Percentiles rank a stretch among this genome's conserved stretches.
Conservation (phyloP, 2,329 filamentous ascomycete genomes). For the Alternaria novae-zelandiae region DNA sequence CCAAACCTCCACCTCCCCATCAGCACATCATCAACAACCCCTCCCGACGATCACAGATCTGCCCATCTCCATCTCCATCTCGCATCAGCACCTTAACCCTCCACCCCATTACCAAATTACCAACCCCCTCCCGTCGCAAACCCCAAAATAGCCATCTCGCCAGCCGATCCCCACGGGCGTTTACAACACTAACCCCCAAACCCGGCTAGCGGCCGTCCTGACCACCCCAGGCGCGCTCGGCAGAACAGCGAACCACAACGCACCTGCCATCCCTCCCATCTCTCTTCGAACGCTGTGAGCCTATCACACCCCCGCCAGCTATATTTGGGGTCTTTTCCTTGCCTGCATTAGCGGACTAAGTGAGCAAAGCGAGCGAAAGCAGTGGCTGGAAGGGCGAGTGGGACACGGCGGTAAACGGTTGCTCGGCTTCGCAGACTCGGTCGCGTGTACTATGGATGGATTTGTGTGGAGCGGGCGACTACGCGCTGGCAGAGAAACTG, state of each 20-base stretch:
- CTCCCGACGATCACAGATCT: neutral
- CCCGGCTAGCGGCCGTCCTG: neutral
- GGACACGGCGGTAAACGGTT: conserved; percentile 16
- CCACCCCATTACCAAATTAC: neutral
- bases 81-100: neutral
- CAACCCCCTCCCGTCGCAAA: neutral
- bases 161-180: conserved; percentile 1
- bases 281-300: neutral
- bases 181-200: neutral
- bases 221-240: conserved; percentile 16
- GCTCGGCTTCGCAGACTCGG: neutral
- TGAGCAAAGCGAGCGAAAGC: neutral
- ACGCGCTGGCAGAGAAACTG: conserved; percentile 10
- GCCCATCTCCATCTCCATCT: neutral
- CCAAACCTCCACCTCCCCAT: neutral
- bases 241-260: conserved; percentile 17
- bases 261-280: neutral
- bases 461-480: neutral
- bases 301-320: conserved; percentile 16
- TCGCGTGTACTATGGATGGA: neutral
- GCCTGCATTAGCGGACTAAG: neutral
- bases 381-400: conserved; percentile 7
- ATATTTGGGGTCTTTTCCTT: conserved; percentile 27
- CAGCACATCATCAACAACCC: neutral
- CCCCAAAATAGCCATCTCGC: conserved; percentile 7